These are phyloP conservation scores for Phanerochaete carnosa DNA, from an alignment of 768 basidiomycete genomes.

Conservation along the genomic window DNA sequence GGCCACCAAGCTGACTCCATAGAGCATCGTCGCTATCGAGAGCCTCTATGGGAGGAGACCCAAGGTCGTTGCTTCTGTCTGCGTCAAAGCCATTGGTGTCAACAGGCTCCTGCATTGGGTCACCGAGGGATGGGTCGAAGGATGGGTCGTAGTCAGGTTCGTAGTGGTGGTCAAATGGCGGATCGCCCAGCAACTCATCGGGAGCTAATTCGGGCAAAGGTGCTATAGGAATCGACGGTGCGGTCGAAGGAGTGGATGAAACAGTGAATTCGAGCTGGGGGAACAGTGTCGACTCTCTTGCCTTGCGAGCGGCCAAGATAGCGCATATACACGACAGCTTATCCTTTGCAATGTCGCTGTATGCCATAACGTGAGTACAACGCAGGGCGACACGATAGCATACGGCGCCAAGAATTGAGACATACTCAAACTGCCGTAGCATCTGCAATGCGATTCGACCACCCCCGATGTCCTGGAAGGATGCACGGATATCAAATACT, in stretches of 20 bases:
- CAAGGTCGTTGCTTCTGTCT: neutral
- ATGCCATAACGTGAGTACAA: neutral
- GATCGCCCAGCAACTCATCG: neutral
- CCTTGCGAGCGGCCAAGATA: neutral
- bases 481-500: neutral
- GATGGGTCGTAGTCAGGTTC: neutral
- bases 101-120: neutral
- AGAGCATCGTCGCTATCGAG: constrained; percentile 7
- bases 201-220: neutral
- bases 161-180: neutral
- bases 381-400: neutral
- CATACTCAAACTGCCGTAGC: constrained; percentile 1
- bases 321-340: neutral
- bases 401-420: too few species aligned
- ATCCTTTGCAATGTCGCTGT: constrained; percentile 6
- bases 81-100: neutral
- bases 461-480: neutral
- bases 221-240: neutral
- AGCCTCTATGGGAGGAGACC: neutral
- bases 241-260: neutral
- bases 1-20: neutral
- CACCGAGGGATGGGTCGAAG: neutral
- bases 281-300: neutral
- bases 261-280: neutral
- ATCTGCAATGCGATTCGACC: neutral